Conservation (phyloP, 1,139 yeast genomes). For the Protomyces lactucae-debilis region DNA sequence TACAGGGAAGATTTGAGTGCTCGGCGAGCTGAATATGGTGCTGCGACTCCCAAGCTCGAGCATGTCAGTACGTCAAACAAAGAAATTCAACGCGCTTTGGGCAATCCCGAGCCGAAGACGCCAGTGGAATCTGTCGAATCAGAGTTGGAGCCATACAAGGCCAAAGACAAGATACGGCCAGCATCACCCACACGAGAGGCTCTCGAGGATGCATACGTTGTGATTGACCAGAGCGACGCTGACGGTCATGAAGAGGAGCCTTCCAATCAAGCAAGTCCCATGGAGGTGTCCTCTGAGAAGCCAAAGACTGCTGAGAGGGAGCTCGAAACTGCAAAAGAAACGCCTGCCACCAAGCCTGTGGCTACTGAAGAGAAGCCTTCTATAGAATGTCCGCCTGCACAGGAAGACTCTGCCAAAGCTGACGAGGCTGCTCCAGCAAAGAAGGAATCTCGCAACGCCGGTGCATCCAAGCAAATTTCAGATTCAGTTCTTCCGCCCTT, state of each 20-base stretch:
- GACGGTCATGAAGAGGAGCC: background rate
- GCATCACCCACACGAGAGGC: background rate
- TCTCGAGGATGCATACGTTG: constrained; percentile 14
- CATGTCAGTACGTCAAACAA: constrained; percentile 17
- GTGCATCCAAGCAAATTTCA: background rate
- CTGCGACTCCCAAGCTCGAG: constrained; percentile 13
- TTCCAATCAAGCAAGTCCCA: background rate
- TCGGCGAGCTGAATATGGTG: constrained; percentile 20
- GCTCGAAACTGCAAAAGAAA: background rate
- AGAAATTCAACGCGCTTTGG: constrained; percentile 11
- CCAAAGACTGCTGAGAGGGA: background rate
- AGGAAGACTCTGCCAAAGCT: background rate
- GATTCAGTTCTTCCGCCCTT: background rate
- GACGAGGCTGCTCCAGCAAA: background rate
- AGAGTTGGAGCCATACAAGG: constrained; percentile 3
- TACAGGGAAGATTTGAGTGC: constrained; percentile 15
- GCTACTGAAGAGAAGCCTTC: background rate
- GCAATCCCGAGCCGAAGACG: constrained; percentile 1
- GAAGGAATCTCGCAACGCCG: background rate
- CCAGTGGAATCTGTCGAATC: background rate
- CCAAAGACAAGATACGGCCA: background rate
- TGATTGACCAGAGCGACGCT: background rate
- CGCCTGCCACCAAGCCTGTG: background rate
- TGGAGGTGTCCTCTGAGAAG: background rate
- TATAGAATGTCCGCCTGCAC: background rate